Conservation (phyloP, 2,329 filamentous ascomycete genomes). For the Colletotrichum noveboracense region DNA sequence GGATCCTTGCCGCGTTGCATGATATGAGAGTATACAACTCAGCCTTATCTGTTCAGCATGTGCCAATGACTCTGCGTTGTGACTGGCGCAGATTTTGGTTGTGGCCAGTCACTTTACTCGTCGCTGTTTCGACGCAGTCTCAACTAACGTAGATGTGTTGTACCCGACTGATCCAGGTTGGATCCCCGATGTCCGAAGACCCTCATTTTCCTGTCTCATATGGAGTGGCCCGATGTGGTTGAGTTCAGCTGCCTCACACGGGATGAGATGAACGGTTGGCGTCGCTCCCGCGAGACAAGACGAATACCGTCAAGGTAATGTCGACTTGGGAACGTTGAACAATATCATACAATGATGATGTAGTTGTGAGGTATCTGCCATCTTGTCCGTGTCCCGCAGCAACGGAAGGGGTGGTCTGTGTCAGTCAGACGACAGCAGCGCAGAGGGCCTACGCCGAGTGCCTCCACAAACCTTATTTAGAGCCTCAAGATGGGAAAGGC, state of each 20-base stretch:
- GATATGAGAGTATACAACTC: not conserved
- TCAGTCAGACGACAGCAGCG: not conserved
- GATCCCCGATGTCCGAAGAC: not conserved
- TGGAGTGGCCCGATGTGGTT: not conserved
- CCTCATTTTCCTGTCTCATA: not conserved
- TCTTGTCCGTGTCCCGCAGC: not conserved
- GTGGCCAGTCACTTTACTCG: not conserved
- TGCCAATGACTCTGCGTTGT: not conserved
- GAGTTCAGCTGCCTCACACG: not conserved
- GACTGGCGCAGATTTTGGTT: not conserved
- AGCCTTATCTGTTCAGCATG: not conserved
- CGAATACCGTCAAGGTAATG: not conserved
- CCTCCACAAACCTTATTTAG: slow-evolving; percentile 17
- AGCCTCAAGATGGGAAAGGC: slow-evolving; percentile 7
- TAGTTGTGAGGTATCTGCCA: not conserved
- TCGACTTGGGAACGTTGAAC: not conserved
- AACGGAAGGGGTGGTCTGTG: not conserved
- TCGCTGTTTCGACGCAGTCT: not conserved
- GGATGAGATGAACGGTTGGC: not conserved
- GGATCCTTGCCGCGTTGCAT: not conserved
- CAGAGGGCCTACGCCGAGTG: not conserved
- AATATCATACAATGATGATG: not conserved
- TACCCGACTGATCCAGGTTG: not conserved
- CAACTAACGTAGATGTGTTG: not conserved
- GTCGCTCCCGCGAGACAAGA: not conserved